These are phyloP conservation scores for Nigrospora oryzae DNA, from an alignment of 2,329 filamentous ascomycete species.

Conservation along the genomic window DNA sequence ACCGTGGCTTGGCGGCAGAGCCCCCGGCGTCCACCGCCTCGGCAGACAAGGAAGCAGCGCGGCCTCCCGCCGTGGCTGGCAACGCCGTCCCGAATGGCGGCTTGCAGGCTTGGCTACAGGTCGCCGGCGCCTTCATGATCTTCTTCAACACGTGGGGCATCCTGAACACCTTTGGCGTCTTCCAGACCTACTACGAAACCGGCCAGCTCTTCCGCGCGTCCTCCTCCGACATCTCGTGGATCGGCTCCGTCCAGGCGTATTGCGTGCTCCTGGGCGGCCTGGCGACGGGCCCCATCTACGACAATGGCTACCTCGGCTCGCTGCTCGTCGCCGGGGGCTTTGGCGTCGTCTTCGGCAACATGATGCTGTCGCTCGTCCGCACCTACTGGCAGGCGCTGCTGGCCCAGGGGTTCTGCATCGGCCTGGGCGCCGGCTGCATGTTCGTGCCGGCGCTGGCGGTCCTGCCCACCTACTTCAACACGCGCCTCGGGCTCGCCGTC, in stretches of 20 bases:
- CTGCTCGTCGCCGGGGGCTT: slow-evolving; percentile 7
- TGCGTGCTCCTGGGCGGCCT: slow-evolving; percentile 9
- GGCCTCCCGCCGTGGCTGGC: not conserved
- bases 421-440: slow-evolving; percentile 25
- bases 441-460: slow-evolving; percentile 18
- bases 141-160: slow-evolving; percentile 14
- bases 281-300: slow-evolving; percentile 10
- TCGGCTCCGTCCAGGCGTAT: slow-evolving; percentile 11
- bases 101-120: slow-evolving; percentile 10
- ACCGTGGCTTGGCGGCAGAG: too few species aligned
- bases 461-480: slow-evolving; percentile 19
- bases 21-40: too few species aligned
- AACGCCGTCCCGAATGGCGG: not conserved
- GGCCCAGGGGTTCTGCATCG: slow-evolving; percentile 40
- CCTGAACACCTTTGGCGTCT: slow-evolving; percentile 13
- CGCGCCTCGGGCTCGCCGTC: slow-evolving; percentile 21
- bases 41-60: not conserved
- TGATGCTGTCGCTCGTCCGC: not conserved
- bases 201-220: slow-evolving; percentile 3
- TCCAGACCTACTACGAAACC: slow-evolving; percentile 13
- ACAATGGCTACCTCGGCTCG: slow-evolving; percentile 9
- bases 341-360: not conserved
- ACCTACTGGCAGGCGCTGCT: slow-evolving; percentile 44
- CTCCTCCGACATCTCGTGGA: slow-evolving; percentile 12
- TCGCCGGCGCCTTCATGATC: slow-evolving; percentile 10